Conservation (phyloP, 1,139 yeast genomes). For the Geotrichum siamense region DNA sequence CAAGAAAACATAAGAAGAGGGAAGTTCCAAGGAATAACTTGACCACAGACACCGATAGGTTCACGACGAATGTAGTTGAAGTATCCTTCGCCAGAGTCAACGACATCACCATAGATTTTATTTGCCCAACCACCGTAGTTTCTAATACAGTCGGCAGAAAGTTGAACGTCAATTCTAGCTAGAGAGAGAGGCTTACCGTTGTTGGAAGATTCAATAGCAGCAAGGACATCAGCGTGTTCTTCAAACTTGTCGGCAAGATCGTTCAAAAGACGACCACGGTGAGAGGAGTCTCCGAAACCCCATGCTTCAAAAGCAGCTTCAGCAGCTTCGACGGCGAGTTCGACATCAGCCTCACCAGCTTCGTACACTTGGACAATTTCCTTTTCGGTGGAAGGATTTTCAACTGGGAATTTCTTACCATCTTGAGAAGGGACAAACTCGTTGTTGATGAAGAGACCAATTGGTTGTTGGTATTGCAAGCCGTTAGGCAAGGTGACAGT, state of each 20-base stretch:
- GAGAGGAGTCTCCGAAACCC: constrained; percentile 43
- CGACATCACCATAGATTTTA: constrained; percentile 59
- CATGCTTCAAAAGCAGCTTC: constrained; percentile 43
- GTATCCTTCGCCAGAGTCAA: constrained; percentile 57
- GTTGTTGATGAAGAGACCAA: no score
- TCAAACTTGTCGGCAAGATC: constrained; percentile 63
- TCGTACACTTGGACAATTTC: constrained; percentile 45
- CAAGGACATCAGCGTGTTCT: constrained; percentile 50
- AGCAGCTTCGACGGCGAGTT: constrained; percentile 51
- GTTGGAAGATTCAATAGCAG: constrained; percentile 74
- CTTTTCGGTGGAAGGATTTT: constrained; percentile 55
- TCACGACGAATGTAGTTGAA: constrained; percentile 55
- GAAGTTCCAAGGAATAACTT: no score
- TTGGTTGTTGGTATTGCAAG: constrained; percentile 51
- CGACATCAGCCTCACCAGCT: constrained; percentile 48
- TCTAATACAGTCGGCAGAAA: constrained; percentile 49
- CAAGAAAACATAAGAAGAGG: constrained; percentile 73
- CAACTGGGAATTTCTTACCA: constrained; percentile 47
- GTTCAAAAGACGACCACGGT: constrained; percentile 50
- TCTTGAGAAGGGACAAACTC: constrained; percentile 41
- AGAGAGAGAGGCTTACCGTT: constrained; percentile 66
- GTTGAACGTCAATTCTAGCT: constrained; percentile 51
- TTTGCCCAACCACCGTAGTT: constrained; percentile 83
- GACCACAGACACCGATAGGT: constrained; percentile 87
- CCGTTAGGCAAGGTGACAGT: constrained; percentile 59